phyloP scores from a whole-genome alignment of 306 rosid genomes.

The Castanea sativa region DNA sequence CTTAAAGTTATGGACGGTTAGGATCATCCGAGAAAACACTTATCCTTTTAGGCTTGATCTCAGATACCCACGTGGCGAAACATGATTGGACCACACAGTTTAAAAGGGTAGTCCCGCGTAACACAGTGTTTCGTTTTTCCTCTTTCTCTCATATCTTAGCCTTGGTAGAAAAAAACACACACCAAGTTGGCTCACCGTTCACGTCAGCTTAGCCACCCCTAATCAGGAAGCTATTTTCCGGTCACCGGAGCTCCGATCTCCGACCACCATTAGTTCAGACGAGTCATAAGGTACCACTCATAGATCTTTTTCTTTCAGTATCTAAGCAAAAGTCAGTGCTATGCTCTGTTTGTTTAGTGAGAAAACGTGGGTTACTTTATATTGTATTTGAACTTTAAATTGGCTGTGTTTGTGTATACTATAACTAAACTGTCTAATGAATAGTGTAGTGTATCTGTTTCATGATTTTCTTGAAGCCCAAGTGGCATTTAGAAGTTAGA shows the following conservation, averaged over 20 bases:
- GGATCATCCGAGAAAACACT: not conserved
- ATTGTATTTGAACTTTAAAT: not conserved
- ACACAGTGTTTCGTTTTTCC: not conserved
- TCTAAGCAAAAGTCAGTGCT: not conserved
- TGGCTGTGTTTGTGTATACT: not conserved
- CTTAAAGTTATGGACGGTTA: not conserved
- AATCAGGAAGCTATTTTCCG: not conserved
- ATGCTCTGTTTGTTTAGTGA: not conserved
- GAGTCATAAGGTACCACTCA: not conserved
- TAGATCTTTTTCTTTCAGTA: not conserved
- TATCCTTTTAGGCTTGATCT: no score
- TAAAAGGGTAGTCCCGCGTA: not conserved
- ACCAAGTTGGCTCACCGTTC: not conserved
- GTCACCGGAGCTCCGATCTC: conserved; percentile 14
- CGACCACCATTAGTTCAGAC: not conserved
- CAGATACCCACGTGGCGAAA: not conserved
- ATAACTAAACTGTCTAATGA: not conserved
- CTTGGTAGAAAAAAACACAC: no score
- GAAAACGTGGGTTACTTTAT: not conserved
- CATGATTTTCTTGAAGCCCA: not conserved
- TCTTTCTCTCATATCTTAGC: not conserved
- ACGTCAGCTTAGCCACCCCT: not conserved
- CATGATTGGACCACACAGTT: not conserved
- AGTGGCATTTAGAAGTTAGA: not conserved
- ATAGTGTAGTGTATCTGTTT: not conserved